Evolutionary conservation across 768 basidiomycete species (phyloP).

Genomic region (Fibroporia radiculosa): DNA sequence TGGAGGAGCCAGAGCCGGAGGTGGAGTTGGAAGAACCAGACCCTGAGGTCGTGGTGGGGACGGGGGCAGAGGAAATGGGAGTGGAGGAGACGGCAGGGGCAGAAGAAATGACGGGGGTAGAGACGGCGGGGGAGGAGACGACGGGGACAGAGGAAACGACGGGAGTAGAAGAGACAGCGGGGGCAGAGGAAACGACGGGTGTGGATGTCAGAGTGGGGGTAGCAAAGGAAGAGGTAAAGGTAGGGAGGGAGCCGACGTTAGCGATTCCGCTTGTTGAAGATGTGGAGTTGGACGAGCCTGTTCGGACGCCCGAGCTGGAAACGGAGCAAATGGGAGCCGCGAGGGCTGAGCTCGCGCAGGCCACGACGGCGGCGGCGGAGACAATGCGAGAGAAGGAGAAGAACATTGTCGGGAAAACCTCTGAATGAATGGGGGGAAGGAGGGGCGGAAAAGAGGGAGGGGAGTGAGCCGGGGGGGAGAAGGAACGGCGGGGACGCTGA

Average conservation of each 20-base stretch:
- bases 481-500: slow-evolving; percentile 4
- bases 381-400: slow-evolving; percentile 1
- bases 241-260: background rate
- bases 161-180: slow-evolving; percentile 5
- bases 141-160: slow-evolving; percentile 6
- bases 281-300: background rate
- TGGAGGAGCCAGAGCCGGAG: slow-evolving; percentile 7
- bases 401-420: background rate
- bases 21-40: slow-evolving; percentile 8
- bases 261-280: background rate
- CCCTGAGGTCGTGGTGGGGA: slow-evolving; percentile 6
- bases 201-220: slow-evolving; percentile 5
- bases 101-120: background rate
- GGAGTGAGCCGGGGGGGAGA: background rate
- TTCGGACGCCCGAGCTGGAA: background rate
- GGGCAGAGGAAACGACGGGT: slow-evolving; percentile 7
- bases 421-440: background rate
- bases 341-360: background rate
- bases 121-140: slow-evolving; percentile 22
- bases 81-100: slow-evolving; percentile 1
- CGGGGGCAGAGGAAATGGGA: background rate
- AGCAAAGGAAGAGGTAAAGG: background rate
- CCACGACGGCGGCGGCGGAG: background rate
- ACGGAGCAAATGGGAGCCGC: slow-evolving; percentile 3
- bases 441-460: background rate